Conservation (phyloP, 1,284 basidiomycete species). For the Pyrrhoderma noxium region DNA sequence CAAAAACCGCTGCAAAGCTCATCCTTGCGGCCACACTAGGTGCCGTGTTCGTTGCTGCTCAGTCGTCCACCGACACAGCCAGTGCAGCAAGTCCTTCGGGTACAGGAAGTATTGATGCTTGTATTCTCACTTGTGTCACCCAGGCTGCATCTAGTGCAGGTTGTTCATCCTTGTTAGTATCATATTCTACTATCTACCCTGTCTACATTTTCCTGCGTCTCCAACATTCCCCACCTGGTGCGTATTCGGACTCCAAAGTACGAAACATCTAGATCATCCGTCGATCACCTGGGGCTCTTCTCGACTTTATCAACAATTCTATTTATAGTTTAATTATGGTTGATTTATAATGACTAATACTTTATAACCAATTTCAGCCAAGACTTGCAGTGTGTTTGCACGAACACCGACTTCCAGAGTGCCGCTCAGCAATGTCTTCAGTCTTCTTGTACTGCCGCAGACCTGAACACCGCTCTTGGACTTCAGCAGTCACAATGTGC, state of each 20-base stretch:
- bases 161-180: slow-evolving; percentile 16
- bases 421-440: slow-evolving; percentile 9
- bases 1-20: no score
- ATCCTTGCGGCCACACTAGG: neutral
- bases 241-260: no score
- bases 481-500: slow-evolving; percentile 12
- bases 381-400: slow-evolving; percentile 15
- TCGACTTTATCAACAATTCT: no score
- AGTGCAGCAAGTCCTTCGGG: slow-evolving; percentile 9
- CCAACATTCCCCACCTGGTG: no score
- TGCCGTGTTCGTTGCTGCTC: slow-evolving; percentile 2
- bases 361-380: neutral
- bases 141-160: slow-evolving; percentile 14
- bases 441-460: slow-evolving; percentile 4
- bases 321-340: neutral
- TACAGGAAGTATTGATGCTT: slow-evolving; percentile 9
- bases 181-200: neutral
- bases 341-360: neutral
- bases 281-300: no score
- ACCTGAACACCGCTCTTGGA: slow-evolving; percentile 1
- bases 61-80: slow-evolving; percentile 1
- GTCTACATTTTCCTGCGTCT: neutral
- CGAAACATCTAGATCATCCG: no score
- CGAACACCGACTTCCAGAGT: slow-evolving; percentile 10
- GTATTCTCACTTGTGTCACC: slow-evolving; percentile 18